These are phyloP conservation scores for Aspergillus sp. DNA, from an alignment of 2,329 filamentous ascomycete species.

Conservation along the genomic window DNA sequence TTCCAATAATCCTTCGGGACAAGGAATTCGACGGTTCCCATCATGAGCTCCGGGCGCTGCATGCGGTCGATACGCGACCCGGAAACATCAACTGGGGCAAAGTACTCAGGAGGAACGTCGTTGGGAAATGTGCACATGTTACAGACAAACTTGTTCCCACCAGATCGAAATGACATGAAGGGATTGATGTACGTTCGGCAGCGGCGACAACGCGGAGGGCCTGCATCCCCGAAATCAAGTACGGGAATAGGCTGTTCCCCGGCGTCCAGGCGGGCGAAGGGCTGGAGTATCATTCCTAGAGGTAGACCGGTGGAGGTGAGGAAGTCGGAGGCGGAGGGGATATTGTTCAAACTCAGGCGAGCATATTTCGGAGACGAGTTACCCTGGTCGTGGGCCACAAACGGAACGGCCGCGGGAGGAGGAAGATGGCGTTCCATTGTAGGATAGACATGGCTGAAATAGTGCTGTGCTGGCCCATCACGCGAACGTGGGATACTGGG, in stretches of 20 bases:
- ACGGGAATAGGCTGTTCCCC: slow-evolving; percentile 89
- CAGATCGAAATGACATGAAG: slow-evolving; percentile 95
- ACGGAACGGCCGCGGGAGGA: slow-evolving; percentile 84
- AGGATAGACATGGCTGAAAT: slow-evolving; percentile 84
- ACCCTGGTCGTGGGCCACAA: slow-evolving; percentile 93
- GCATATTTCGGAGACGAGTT: slow-evolving; percentile 95
- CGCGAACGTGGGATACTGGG: slow-evolving; percentile 87
- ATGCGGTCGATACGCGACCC: slow-evolving; percentile 86
- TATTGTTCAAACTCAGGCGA: slow-evolving; percentile 89
- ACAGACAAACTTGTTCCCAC: slow-evolving; percentile 95
- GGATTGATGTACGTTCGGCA: slow-evolving; percentile 98
- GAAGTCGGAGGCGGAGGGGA: slow-evolving; percentile 80
- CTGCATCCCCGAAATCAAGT: slow-evolving; percentile 89
- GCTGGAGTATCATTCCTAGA: slow-evolving; percentile 85
- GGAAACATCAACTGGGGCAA: slow-evolving; percentile 83
- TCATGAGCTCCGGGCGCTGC: slow-evolving; percentile 84
- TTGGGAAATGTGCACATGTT: slow-evolving; percentile 98
- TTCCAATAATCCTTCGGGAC: slow-evolving; percentile 99
- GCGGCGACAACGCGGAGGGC: slow-evolving; percentile 87
- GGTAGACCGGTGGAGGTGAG: slow-evolving; percentile 80
- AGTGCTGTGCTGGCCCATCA: slow-evolving; percentile 81
- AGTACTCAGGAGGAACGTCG: slow-evolving; percentile 90
- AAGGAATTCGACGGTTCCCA: slow-evolving; percentile 92
- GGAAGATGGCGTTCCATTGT: slow-evolving; percentile 95
- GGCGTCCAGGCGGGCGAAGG: slow-evolving; percentile 78